Conservation (phyloP, 148 eudicot genomes). For the Rhododendron vialii region DNA sequence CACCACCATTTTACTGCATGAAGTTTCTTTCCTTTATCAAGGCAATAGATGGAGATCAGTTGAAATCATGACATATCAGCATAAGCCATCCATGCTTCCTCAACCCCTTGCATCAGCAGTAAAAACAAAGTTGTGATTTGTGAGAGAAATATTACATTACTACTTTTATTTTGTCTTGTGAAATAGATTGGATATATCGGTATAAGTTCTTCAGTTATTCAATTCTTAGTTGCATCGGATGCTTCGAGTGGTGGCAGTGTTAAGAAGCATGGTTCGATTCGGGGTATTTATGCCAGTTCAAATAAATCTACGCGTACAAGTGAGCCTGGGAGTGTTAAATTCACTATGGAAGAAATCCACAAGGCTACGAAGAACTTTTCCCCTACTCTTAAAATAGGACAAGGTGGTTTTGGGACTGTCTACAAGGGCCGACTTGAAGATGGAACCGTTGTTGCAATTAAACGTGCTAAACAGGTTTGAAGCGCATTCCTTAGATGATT, state of each 20-base stretch:
- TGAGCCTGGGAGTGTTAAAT: conserved; percentile 40
- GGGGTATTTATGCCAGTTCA: conserved; percentile 26
- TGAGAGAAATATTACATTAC: not conserved
- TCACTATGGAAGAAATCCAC: conserved; percentile 56
- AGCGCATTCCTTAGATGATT: not conserved
- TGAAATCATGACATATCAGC: not conserved
- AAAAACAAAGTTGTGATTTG: not conserved
- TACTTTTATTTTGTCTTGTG: not conserved
- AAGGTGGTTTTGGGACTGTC: conserved; percentile 91
- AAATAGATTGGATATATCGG: conserved; percentile 1
- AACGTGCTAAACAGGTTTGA: conserved; percentile 83
- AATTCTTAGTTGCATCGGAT: conserved; percentile 29
- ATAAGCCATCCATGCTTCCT: not conserved
- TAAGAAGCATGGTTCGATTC: conserved; percentile 22
- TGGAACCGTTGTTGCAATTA: conserved; percentile 76
- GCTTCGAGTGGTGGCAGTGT: conserved; percentile 28
- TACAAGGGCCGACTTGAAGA: conserved; percentile 64
- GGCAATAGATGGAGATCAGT: not conserved
- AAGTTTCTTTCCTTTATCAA: not conserved
- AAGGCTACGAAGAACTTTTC: conserved; percentile 76
- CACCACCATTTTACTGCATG: not conserved
- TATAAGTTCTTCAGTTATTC: not conserved
- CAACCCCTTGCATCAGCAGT: not conserved
- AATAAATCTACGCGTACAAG: conserved; percentile 27
- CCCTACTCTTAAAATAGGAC: conserved; percentile 70